phyloP scores from a whole-genome alignment of 2,329 filamentous ascomycete species.

The Cladophialophora psammophila region DNA sequence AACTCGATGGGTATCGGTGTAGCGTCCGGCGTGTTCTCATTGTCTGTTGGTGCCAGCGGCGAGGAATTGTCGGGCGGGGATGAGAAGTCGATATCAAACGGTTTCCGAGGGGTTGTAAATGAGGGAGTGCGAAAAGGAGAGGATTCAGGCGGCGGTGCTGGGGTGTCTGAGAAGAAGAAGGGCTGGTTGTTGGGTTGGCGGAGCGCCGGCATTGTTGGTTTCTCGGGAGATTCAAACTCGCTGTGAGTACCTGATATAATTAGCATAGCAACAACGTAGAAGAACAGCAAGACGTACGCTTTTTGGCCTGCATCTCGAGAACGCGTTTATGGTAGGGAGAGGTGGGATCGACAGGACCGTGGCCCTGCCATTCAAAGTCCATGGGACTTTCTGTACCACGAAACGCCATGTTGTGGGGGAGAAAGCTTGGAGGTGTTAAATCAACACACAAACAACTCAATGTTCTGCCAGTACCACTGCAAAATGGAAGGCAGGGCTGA shows the following conservation, averaged over 20 bases:
- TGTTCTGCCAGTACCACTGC: constrained; percentile 11
- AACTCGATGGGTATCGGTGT: constrained; percentile 42
- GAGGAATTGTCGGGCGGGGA: constrained; percentile 57
- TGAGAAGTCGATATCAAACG: constrained; percentile 55
- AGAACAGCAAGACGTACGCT: constrained; percentile 47
- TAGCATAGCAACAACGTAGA: constrained; percentile 10
- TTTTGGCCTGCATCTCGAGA: constrained; percentile 49
- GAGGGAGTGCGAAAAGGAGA: constrained; percentile 51
- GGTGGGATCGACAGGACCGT: constrained; percentile 53
- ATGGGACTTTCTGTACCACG: constrained; percentile 55
- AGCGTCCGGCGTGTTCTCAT: constrained; percentile 57
- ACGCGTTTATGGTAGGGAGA: constrained; percentile 59
- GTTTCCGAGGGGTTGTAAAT: constrained; percentile 58
- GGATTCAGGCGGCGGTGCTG: constrained; percentile 43
- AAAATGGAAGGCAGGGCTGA: neutral
- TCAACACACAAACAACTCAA: neutral
- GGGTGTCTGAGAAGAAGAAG: constrained; percentile 57
- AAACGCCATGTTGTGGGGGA: constrained; percentile 36
- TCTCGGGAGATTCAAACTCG: constrained; percentile 57
- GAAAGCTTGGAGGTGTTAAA: neutral
- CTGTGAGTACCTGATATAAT: constrained; percentile 48
- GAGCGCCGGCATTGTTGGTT: constrained; percentile 55
- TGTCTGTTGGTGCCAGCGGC: constrained; percentile 55
- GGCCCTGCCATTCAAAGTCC: constrained; percentile 59
- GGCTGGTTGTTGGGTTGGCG: constrained; percentile 59